These are phyloP conservation scores for Eucalyptus camaldulensis DNA, from an alignment of 345 rosid genomes.

Conservation along the genomic window DNA sequence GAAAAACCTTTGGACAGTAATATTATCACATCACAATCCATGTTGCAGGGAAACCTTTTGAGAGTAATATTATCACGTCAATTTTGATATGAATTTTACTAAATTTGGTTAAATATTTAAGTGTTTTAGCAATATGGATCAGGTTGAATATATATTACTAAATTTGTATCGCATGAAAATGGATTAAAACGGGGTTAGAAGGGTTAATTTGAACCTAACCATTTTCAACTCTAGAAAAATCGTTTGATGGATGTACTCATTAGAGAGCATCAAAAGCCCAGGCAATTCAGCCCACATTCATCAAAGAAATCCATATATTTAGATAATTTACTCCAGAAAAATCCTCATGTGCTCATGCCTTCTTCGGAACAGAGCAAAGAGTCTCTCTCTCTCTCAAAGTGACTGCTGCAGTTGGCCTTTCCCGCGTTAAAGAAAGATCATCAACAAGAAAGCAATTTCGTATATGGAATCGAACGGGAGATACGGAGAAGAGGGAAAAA, in stretches of 20 bases:
- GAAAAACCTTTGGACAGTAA: not conserved
- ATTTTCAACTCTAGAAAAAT: too few relatives aligned
- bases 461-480: not conserved
- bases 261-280: not conserved
- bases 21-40: too few relatives aligned
- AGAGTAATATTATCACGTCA: not conserved
- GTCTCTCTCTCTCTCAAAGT: not conserved
- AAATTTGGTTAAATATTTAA: not conserved
- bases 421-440: not conserved
- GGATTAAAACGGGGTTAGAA: accelerated
- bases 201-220: accelerated
- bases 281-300: not conserved
- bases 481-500: not conserved
- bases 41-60: too few relatives aligned
- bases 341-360: not conserved
- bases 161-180: accelerated
- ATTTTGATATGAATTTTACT: too few relatives aligned
- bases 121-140: not conserved
- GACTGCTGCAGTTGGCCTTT: not conserved
- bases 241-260: not conserved
- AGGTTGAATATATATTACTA: too few relatives aligned
- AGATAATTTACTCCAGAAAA: not conserved
- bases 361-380: not conserved
- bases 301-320: not conserved
- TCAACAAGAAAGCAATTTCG: not conserved